Evolutionary conservation across 2,329 filamentous ascomycete genomes (phyloP), one percentile per base, ranked within the genome.

Genomic region (Sporothrix brunneoviolacea): DNA sequence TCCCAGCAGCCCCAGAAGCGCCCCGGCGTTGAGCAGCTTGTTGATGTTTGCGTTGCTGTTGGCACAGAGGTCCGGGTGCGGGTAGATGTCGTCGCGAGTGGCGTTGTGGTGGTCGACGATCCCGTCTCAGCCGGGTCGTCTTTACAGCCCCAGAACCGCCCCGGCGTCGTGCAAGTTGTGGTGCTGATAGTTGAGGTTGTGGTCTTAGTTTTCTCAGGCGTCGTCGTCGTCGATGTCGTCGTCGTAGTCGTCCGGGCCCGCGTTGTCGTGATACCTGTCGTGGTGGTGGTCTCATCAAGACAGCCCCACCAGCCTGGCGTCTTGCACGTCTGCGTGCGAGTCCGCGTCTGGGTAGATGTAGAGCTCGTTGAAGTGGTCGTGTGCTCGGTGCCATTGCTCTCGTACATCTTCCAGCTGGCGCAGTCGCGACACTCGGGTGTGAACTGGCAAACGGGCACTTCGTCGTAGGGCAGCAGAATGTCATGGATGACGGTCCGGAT

Each of bases 261-360:
- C 0, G 74, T 76, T 8, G 67, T 66, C 54, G 66, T 70, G 1
- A 64, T 65, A 2, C 67, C 67, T 3, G 63, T 61, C 8, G 69
- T 69, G 2, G 72, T 74, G 0, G 82, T 84, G 3, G 76, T 75
- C 64, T 83, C 77, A 57, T 88, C 85, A 35, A 87, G 69, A 62
- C 82, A 90, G 19, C 88, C 88, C 84, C 85, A 95, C 91, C 91
- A 95, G 5, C 91, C 62, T 24, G 91, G 91, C 2, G 91, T 95
- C 66, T 93, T 79, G 69, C 91, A 95, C 0, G 89, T 95, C 49
- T 84, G 82, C 0, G 91, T 95, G 39, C 89, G 77, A 1, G 84
- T 90, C 46, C 77, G 68, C 3, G 81, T 86, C 38, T 77, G 77
- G 3, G 75, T 75, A 1, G 77, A 75, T 1, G 77, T 78, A 1